phyloP scores from a whole-genome alignment of 2,329 filamentous ascomycete genomes.

The Colletotrichum sp. region DNA sequence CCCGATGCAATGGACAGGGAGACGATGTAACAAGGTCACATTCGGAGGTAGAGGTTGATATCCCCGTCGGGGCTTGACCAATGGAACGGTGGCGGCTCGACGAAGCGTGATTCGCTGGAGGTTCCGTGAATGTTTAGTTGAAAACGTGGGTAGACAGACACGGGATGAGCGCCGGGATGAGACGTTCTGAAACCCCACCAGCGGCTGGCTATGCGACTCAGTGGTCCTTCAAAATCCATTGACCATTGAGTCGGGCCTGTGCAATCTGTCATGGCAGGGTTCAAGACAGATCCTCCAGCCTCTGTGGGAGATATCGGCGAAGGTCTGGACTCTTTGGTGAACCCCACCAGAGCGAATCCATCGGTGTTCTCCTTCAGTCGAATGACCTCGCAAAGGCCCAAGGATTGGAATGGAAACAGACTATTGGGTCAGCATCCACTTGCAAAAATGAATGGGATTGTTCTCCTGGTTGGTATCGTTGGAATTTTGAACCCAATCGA shows the following conservation, averaged over 20 bases:
- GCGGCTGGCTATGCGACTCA: not conserved
- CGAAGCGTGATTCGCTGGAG: not conserved
- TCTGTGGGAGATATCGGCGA: not conserved
- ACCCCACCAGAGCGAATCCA: not conserved
- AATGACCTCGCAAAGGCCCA: not conserved
- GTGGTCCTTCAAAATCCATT: not conserved
- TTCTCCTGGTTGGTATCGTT: not conserved
- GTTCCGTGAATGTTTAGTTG: not conserved
- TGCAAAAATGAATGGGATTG: not conserved
- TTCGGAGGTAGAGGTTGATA: conserved; percentile 1
- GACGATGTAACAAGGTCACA: not conserved
- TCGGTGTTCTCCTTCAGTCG: not conserved
- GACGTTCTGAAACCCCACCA: conserved; percentile 4
- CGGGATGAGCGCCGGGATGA: conserved; percentile 3
- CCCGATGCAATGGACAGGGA: not conserved
- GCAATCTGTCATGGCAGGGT: conserved; percentile 1
- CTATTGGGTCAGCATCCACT: not conserved
- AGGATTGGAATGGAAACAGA: not conserved
- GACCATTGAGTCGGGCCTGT: not conserved
- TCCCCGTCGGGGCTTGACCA: not conserved
- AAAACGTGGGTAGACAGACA: not conserved
- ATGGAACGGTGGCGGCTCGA: not conserved
- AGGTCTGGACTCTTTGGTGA: not conserved
- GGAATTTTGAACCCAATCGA: not conserved
- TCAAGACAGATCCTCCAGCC: not conserved